These are phyloP conservation scores for Trichoderma afroharzianum DNA, from an alignment of 2,329 filamentous ascomycete genomes.

Conservation along the genomic window DNA sequence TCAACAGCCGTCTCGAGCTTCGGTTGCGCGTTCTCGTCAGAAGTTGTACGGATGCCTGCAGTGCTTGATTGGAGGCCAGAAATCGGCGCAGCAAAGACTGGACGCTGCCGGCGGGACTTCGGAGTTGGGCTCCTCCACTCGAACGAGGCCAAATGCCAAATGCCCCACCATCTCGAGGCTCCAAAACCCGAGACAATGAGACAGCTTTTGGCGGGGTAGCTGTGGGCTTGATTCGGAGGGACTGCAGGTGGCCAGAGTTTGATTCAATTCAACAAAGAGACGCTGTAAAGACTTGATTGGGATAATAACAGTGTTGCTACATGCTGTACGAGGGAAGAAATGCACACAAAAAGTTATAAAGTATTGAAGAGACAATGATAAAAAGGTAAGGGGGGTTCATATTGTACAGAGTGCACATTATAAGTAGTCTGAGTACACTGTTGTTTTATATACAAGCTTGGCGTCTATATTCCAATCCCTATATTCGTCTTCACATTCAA, in stretches of 20 bases:
- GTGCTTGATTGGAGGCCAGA: slow-evolving; percentile 10
- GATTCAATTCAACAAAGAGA: not conserved
- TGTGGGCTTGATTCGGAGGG: not conserved
- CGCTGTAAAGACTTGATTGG: not conserved
- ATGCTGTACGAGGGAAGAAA: not conserved
- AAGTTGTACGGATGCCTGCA: not conserved
- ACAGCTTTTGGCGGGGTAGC: slow-evolving; percentile 10
- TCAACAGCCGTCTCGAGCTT: slow-evolving; percentile 10
- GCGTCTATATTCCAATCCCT: not conserved
- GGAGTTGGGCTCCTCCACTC: slow-evolving; percentile 22
- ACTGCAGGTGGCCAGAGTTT: not conserved
- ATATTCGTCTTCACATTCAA: not conserved
- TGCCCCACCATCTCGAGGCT: not conserved
- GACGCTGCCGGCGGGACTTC: slow-evolving; percentile 23
- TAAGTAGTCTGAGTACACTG: not conserved
- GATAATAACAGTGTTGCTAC: not conserved
- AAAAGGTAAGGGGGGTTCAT: not conserved
- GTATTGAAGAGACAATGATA: not conserved
- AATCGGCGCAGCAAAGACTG: slow-evolving; percentile 13
- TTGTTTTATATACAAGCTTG: not conserved
- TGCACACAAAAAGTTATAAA: not conserved
- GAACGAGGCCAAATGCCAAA: not conserved
- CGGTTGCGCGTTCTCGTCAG: slow-evolving; percentile 1
- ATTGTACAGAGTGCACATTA: not conserved
- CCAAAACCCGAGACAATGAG: not conserved